Conservation (phyloP, 345 rosid species). For the Eucalyptus regnans region DNA sequence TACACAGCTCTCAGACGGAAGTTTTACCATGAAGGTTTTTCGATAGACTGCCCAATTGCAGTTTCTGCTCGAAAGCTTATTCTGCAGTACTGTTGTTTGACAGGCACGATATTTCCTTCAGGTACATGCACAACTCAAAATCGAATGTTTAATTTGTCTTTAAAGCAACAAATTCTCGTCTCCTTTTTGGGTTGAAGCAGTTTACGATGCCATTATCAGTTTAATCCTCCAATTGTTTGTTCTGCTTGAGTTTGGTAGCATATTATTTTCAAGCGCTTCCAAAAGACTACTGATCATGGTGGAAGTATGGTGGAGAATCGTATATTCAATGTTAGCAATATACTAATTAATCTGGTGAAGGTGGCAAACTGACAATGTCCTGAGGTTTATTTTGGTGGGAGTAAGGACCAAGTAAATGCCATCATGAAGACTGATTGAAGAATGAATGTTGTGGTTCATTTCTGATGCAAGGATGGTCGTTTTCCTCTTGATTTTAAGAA, state of each 20-base stretch:
- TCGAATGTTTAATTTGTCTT: neutral
- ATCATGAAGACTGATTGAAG: neutral
- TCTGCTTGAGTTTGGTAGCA: neutral
- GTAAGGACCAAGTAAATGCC: neutral
- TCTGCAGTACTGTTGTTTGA: slow-evolving; percentile 78
- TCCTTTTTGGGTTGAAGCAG: neutral
- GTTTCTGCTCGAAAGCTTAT: slow-evolving; percentile 88
- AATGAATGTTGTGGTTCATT: neutral
- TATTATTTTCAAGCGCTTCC: neutral
- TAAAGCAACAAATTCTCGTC: neutral
- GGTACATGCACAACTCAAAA: slow-evolving; percentile 19
- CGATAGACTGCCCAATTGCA: slow-evolving; percentile 93
- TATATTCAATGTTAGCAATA: neutral
- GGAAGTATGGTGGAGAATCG: neutral
- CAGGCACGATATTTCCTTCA: slow-evolving; percentile 64
- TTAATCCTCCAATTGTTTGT: neutral
- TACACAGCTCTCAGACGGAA: slow-evolving; percentile 69
- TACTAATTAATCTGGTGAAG: neutral
- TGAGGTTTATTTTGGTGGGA: neutral
- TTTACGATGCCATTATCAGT: neutral
- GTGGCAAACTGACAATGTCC: neutral
- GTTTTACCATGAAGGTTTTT: slow-evolving; percentile 54
- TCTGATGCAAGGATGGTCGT: neutral
- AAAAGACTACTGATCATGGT: neutral
- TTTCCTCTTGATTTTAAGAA: neutral